Conservation (phyloP, 805 yeast species). For the Suhomyces sp. region DNA sequence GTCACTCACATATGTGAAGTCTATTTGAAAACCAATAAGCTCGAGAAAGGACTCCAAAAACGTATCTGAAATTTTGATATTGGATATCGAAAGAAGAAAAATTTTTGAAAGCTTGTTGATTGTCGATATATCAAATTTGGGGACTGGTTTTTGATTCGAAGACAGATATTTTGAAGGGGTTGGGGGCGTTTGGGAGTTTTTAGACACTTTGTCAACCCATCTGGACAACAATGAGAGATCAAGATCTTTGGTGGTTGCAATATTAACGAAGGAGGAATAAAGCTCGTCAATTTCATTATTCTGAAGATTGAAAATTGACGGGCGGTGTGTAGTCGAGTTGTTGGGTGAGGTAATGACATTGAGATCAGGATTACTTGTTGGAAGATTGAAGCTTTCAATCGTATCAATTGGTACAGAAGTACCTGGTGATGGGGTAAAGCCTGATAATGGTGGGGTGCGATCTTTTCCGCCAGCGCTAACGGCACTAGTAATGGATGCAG, state of each 20-base stretch:
- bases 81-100: constrained; percentile 65
- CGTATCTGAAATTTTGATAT: constrained; percentile 63
- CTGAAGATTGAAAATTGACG: constrained; percentile 16
- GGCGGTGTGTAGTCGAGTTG: constrained; percentile 1
- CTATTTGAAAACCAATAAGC: constrained; percentile 47
- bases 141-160: neutral
- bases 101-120: constrained; percentile 57
- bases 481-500: constrained; percentile 1
- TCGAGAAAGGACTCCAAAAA: constrained; percentile 53
- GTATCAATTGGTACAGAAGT: neutral
- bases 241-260: constrained; percentile 44
- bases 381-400: neutral
- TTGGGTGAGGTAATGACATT: neutral
- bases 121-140: constrained; percentile 12
- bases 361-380: neutral
- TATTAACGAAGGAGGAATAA: constrained; percentile 65
- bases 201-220: constrained; percentile 40
- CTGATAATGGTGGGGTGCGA: constrained; percentile 1
- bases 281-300: constrained; percentile 64
- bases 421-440: neutral
- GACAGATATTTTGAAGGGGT: neutral
- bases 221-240: constrained; percentile 35
- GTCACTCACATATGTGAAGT: constrained; percentile 66
- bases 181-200: constrained; percentile 5
- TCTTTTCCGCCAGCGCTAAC: too few species aligned